A percentile compares a stretch with the other conserved stretches of the same genome.
Evolutionary conservation across 2,329 filamentous ascomycete species (phyloP).

Genomic region (Calonectria pseudoreteaudii): DNA sequence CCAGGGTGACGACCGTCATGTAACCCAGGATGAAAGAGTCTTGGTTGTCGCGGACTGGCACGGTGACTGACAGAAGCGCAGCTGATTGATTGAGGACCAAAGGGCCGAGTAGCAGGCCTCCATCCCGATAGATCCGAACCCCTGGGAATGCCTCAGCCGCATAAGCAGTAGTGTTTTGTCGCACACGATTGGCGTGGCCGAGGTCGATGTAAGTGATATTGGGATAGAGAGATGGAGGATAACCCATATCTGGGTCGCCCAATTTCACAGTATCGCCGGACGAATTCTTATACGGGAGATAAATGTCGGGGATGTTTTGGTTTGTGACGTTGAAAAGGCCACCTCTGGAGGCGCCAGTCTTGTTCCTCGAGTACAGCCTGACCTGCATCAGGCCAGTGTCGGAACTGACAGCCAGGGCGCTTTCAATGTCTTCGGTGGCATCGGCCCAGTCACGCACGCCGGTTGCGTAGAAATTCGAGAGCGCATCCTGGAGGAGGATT

Average conservation of each 20-base stretch:
- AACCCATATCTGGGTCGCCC: conserved; percentile 73
- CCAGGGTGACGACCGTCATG: conserved; percentile 83
- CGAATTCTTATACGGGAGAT: conserved; percentile 69
- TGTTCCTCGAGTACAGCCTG: conserved; percentile 77
- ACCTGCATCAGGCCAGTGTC: conserved; percentile 74
- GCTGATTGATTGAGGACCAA: conserved; percentile 78
- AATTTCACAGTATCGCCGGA: conserved; percentile 71
- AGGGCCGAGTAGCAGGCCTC: conserved; percentile 81
- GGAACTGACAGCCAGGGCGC: conserved; percentile 73
- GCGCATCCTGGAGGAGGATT: conserved; percentile 67
- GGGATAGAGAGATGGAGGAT: conserved; percentile 79
- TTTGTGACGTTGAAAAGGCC: conserved; percentile 76
- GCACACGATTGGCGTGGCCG: conserved; percentile 52
- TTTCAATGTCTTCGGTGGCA: conserved; percentile 74
- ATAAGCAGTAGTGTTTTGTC: conserved; percentile 55
- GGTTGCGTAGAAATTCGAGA: conserved; percentile 65
- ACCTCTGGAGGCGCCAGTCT: conserved; percentile 61
- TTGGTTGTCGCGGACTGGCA: conserved; percentile 78
- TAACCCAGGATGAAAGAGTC: conserved; percentile 79
- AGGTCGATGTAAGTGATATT: conserved; percentile 76
- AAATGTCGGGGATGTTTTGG: conserved; percentile 59
- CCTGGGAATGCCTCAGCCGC: conserved; percentile 63
- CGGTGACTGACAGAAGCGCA: conserved; percentile 82
- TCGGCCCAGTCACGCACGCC: conserved; percentile 67
- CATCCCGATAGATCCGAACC: conserved; percentile 61